Base-by-base conservation (phyloP, 371 early-diverging fungal genomes). In the Mortierella sp. region DNA sequence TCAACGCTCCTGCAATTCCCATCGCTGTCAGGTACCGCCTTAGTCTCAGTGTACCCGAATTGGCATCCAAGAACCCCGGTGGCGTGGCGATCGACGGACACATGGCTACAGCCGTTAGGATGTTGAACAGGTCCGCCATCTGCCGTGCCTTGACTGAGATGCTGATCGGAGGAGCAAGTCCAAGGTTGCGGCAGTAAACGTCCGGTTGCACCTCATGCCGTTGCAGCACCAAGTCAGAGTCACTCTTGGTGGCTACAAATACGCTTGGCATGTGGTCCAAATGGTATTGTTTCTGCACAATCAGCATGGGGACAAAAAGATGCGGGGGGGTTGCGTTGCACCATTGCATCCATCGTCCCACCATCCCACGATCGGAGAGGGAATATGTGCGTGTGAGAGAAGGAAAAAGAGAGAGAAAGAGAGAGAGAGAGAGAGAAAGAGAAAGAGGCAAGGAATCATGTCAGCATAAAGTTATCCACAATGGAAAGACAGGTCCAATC, bases 221-320 rank as follows among this genome's bases (percentile, higher is more conserved):
- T 79, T 94, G 85, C 34, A 70, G 37, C 12, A 96, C 97, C 19
- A 92, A 78, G 70, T 96, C 97, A 28, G 91, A 80, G 67, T 98
- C 98, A 61, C 94, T 91, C 74, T 97, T 96, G 14, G 96, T 95
- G 1, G 96, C 96, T 25, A 97, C 94, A 79, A 96, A 93, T 4
- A 97, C 90, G 27, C 88, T 86, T 1, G 98, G 97, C 39, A 95
- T 70, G 71, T 91, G 84, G 51, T 92, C 93, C 27, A 96, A 74
- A 52, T 92, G 87, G 80, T 92, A 94, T 53, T 92, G 89, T 76
- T 87, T 88, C 93, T 90, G 28, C 51, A 24, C n/a, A n/a, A 24
- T 25, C 3, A 21, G 43, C 25, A 46, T 40, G 40, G 31, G 39
- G 27, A 34, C n/a, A 37, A 60, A 39, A 29, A 44, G 48, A 24